phyloP scores from a whole-genome alignment of 495 filamentous ascomycete species.

The Penicillium crystallinum region DNA sequence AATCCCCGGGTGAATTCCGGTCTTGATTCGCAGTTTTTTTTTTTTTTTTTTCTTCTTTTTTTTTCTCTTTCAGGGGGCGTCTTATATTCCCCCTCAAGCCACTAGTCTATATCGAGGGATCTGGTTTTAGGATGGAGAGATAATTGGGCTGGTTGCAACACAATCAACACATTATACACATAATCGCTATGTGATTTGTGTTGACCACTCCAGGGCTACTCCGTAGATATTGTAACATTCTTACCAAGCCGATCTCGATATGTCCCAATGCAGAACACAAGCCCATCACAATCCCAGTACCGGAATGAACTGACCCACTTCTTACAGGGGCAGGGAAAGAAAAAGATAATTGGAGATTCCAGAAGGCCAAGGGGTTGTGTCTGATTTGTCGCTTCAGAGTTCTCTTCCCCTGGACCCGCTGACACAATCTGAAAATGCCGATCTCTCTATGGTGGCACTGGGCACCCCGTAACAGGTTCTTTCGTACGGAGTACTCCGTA shows the following conservation, averaged over 20 bases:
- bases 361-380: conserved; percentile 19
- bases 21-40: neutral
- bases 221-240: no score
- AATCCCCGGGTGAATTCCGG: neutral
- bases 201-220: no score
- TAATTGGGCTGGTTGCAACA: neutral
- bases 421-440: conserved; percentile 21
- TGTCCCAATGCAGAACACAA: conserved; percentile 13
- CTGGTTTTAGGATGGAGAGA: neutral
- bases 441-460: conserved; percentile 17
- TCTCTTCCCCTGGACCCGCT: conserved; percentile 13
- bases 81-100: neutral
- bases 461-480: conserved; percentile 11
- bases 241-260: neutral
- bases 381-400: neutral
- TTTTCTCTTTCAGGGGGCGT: conserved; percentile 5
- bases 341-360: conserved; percentile 10
- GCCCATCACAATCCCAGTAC: conserved; percentile 11
- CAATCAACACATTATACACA: neutral
- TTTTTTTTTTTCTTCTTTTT: neutral
- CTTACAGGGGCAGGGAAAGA: conserved; percentile 17
- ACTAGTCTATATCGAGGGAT: neutral
- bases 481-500: neutral
- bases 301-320: conserved; percentile 24
- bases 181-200: no score